phyloP scores from a whole-genome alignment of 139 green algal genomes.

The Parachlorella kessleri region DNA sequence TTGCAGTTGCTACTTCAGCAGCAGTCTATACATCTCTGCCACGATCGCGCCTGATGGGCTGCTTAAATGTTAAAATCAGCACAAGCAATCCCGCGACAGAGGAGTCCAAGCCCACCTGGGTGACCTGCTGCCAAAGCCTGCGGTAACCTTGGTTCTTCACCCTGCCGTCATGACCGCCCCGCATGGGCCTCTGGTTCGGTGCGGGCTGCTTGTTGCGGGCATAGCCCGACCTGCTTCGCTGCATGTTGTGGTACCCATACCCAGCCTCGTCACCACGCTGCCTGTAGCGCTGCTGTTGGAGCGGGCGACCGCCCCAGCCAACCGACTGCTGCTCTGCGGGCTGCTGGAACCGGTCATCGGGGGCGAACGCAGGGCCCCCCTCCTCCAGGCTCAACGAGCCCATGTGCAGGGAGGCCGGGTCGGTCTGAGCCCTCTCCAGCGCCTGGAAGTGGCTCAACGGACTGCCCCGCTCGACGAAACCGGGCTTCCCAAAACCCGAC shows the following conservation, averaged over 20 bases:
- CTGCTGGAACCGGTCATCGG: too few species aligned
- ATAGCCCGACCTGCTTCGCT: neutral
- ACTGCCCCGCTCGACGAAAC: neutral
- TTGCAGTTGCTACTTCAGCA: too few species aligned
- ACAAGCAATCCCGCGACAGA: too few species aligned
- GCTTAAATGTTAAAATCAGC: too few species aligned
- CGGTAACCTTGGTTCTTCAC: constrained; percentile 59
- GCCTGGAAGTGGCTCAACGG: neutral
- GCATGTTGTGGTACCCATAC: neutral
- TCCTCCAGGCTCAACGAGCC: neutral
- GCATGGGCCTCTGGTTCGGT: neutral
- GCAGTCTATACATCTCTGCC: too few species aligned
- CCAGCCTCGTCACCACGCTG: neutral
- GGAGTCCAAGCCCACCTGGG: constrained; percentile 41
- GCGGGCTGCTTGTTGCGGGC: neutral
- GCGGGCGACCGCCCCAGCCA: constrained; percentile 11
- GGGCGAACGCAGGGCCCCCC: too few species aligned
- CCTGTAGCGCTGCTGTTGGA: constrained; percentile 12
- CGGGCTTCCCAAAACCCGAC: neutral
- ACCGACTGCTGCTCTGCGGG: neutral
- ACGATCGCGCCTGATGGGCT: too few species aligned
- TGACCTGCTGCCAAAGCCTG: constrained; percentile 76
- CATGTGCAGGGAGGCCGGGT: too few species aligned
- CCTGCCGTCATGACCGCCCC: neutral
- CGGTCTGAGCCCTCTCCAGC: neutral